phyloP scores from a whole-genome alignment of 805 yeast species.

The Candida insectalens region DNA sequence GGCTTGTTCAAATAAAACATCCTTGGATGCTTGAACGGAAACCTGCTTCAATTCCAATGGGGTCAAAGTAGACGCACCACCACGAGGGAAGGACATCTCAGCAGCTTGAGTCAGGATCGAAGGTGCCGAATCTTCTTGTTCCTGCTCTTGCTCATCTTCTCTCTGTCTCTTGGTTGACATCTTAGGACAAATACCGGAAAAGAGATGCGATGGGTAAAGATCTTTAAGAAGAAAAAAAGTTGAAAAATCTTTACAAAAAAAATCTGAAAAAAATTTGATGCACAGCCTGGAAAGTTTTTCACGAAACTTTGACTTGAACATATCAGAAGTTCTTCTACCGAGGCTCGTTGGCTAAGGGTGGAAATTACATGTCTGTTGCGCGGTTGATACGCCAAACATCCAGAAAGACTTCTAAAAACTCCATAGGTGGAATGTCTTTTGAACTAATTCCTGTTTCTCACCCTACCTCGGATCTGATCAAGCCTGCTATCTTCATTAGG shows the following conservation, averaged over 20 bases:
- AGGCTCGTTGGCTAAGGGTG: neutral
- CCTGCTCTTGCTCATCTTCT: conserved; percentile 24
- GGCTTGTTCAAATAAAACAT: conserved; percentile 56
- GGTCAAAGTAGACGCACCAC: conserved; percentile 79
- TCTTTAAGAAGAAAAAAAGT: neutral
- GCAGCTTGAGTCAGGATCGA: conserved; percentile 19
- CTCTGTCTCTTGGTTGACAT: conserved; percentile 27
- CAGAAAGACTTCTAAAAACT: neutral
- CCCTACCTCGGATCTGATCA: conserved; percentile 49
- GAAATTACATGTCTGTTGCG: too few relatives aligned
- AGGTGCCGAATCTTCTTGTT: conserved; percentile 17
- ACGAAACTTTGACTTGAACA: neutral
- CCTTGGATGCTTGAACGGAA: conserved; percentile 84
- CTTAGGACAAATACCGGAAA: neutral
- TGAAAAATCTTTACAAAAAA: neutral
- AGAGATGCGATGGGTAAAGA: neutral
- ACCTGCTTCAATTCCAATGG: conserved; percentile 90
- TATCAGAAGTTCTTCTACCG: neutral
- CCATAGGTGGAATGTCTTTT: conserved; percentile 27
- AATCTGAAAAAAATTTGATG: too few relatives aligned
- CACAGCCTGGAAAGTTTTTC: too few relatives aligned
- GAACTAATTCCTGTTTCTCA: conserved; percentile 45
- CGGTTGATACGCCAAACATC: neutral
- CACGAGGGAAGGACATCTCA: conserved; percentile 83
- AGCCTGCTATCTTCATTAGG: conserved; percentile 44